Evolutionary conservation across 768 basidiomycete genomes (phyloP).

Genomic region (Boletus rubroflammeus): DNA sequence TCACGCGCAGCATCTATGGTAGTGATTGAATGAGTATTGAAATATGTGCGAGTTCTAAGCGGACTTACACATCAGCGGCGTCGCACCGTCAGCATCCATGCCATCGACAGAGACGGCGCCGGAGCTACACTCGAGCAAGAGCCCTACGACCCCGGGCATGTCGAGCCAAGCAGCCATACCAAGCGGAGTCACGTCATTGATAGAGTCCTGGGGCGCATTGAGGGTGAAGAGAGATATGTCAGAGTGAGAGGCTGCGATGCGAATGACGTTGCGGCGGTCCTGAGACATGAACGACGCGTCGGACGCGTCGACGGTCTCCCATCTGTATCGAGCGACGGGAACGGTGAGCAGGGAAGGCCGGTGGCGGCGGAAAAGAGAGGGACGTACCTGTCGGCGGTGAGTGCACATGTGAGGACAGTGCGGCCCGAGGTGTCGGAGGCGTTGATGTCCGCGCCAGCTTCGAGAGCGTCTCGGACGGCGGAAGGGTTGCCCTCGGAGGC

Average conservation of each 20-base stretch:
- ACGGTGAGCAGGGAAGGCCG: conserved; percentile 2
- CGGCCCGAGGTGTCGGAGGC: conserved; percentile 57
- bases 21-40: not conserved
- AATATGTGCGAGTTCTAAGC: conserved; percentile 2
- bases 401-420: conserved; percentile 62
- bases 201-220: conserved; percentile 67
- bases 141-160: conserved; percentile 52
- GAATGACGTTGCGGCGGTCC: conserved; percentile 55
- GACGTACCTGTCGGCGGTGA: conserved; percentile 68
- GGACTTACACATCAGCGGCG: conserved; percentile 78
- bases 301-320: conserved; percentile 65
- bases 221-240: conserved; percentile 65
- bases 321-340: conserved; percentile 37
- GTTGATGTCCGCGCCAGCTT: conserved; percentile 65
- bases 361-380: not conserved
- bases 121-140: conserved; percentile 60
- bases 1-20: conserved; percentile 72
- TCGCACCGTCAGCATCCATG: conserved; percentile 71
- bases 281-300: conserved; percentile 65
- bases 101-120: conserved; percentile 69
- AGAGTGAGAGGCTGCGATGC: conserved; percentile 50
- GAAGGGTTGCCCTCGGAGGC: conserved; percentile 55
- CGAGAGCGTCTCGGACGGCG: conserved; percentile 51
- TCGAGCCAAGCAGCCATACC: conserved; percentile 80
- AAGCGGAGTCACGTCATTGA: conserved; percentile 73